Conservation (phyloP, 345 rosid genomes). For the Populus pruinosa region DNA sequence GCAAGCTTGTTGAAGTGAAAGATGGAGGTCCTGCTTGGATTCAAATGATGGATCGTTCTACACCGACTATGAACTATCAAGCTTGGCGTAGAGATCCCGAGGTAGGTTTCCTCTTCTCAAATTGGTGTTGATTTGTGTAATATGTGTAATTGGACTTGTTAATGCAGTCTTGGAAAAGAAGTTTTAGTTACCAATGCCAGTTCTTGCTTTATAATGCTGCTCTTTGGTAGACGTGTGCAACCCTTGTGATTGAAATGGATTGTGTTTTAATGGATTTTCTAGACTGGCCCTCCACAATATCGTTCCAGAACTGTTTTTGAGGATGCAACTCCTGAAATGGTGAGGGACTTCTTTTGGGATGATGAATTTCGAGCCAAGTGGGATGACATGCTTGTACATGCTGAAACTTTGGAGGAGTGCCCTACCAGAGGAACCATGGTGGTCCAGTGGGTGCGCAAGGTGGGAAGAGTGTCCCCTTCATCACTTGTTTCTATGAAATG, state of each 20-base stretch:
- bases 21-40: constrained; percentile 97
- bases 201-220: not conserved
- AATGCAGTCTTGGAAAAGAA: not conserved
- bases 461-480: constrained; percentile 16
- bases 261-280: constrained; percentile 17
- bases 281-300: constrained; percentile 90
- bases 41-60: constrained; percentile 90
- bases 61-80: constrained; percentile 61
- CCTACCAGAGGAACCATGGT: constrained; percentile 70
- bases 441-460: constrained; percentile 96
- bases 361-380: constrained; percentile 75
- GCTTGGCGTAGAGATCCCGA: constrained; percentile 92
- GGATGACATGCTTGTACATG: constrained; percentile 80
- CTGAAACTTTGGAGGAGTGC: constrained; percentile 64
- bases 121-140: not conserved
- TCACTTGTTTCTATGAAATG: constrained; percentile 7
- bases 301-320: constrained; percentile 83
- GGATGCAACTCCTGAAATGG: constrained; percentile 81
- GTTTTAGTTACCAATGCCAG: not conserved
- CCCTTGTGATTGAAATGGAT: constrained; percentile 21
- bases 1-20: constrained; percentile 72
- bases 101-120: constrained; percentile 37
- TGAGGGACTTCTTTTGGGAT: constrained; percentile 98
- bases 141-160: not conserved
- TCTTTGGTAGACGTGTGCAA: not conserved